These are phyloP conservation scores for Pyricularia pennisetigena DNA, from an alignment of 2,329 filamentous ascomycete species.

Conservation along the genomic window DNA sequence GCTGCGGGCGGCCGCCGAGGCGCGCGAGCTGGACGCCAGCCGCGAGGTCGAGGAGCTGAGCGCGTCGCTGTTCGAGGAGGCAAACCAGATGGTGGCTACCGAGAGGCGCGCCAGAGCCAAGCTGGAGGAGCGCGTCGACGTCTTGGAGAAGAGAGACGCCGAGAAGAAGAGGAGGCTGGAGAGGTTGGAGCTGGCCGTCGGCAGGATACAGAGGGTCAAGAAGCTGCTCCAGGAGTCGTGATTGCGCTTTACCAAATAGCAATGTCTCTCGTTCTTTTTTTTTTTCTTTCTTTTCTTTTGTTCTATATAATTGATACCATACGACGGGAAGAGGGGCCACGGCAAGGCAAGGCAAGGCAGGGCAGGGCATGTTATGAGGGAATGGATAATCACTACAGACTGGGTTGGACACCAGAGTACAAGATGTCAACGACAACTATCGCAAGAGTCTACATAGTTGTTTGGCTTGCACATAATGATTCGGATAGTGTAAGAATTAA, in stretches of 20 bases:
- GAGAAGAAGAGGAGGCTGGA: conserved; percentile 63
- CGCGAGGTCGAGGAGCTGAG: conserved; percentile 72
- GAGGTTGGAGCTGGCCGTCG: conserved; percentile 59
- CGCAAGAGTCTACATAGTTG: not conserved
- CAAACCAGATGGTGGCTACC: conserved; percentile 77
- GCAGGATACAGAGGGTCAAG: conserved; percentile 61
- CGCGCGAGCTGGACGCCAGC: conserved; percentile 54
- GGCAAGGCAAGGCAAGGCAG: too few relatives aligned
- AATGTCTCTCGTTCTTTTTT: not conserved
- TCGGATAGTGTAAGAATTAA: not conserved
- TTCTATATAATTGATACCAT: not conserved
- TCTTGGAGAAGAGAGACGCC: conserved; percentile 58
- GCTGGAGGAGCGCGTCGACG: conserved; percentile 58
- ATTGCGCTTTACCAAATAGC: not conserved
- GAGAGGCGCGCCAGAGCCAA: conserved; percentile 62
- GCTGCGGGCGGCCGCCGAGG: conserved; percentile 60
- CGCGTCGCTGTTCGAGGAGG: conserved; percentile 67
- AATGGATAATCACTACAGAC: not conserved
- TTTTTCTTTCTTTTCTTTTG: conserved; percentile 7
- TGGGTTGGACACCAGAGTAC: not conserved
- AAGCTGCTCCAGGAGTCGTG: conserved; percentile 37
- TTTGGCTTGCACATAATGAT: not conserved
- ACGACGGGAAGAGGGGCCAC: not conserved
- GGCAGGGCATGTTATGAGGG: not conserved
- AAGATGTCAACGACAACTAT: too few relatives aligned